A percentile compares a stretch with the other conserved stretches of the same genome.
These are phyloP conservation scores for Boletellus ananiceps DNA, from an alignment of 768 basidiomycete species.

Conservation along the genomic window DNA sequence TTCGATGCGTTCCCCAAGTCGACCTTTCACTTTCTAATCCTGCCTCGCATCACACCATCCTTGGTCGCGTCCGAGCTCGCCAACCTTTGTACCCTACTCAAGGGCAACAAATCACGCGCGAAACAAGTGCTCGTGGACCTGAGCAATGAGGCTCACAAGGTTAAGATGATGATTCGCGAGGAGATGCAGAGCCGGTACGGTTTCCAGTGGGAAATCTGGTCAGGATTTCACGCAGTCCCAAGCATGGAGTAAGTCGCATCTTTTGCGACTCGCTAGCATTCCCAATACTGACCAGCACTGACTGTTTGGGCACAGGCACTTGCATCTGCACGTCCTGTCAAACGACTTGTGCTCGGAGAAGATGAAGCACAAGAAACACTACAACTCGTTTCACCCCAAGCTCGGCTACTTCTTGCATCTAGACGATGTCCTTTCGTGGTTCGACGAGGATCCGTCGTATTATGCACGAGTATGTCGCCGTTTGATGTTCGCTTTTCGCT, in stretches of 20 bases:
- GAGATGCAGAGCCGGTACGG: slow-evolving; percentile 78
- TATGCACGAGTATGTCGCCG: slow-evolving; percentile 43
- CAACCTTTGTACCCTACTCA: slow-evolving; percentile 54
- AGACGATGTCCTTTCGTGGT: slow-evolving; percentile 77
- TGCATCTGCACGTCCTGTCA: slow-evolving; percentile 85
- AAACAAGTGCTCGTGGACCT: slow-evolving; percentile 51
- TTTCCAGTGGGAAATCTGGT: slow-evolving; percentile 73
- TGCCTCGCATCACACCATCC: slow-evolving; percentile 52
- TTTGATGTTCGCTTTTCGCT: background rate
- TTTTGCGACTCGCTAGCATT: background rate
- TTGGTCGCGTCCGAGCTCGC: slow-evolving; percentile 39
- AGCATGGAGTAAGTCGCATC: slow-evolving; percentile 71
- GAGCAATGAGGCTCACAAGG: slow-evolving; percentile 49
- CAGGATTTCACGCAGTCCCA: slow-evolving; percentile 80
- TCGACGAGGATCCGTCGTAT: slow-evolving; percentile 58
- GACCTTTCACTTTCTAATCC: slow-evolving; percentile 81
- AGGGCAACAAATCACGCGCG: slow-evolving; percentile 49
- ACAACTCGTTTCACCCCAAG: slow-evolving; percentile 86
- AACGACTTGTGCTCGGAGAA: slow-evolving; percentile 64
- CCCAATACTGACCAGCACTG: background rate
- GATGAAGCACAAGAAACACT: slow-evolving; percentile 86
- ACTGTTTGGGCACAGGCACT: slow-evolving; percentile 45
- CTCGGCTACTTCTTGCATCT: slow-evolving; percentile 80
- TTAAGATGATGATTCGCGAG: slow-evolving; percentile 59
- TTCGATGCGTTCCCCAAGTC: slow-evolving; percentile 80